A percentile compares a stretch with the other conserved stretches of the same genome.
These are phyloP conservation scores for Olyra latifolia DNA, from an alignment of 176 grass and related monocot species.

Conservation along the genomic window DNA sequence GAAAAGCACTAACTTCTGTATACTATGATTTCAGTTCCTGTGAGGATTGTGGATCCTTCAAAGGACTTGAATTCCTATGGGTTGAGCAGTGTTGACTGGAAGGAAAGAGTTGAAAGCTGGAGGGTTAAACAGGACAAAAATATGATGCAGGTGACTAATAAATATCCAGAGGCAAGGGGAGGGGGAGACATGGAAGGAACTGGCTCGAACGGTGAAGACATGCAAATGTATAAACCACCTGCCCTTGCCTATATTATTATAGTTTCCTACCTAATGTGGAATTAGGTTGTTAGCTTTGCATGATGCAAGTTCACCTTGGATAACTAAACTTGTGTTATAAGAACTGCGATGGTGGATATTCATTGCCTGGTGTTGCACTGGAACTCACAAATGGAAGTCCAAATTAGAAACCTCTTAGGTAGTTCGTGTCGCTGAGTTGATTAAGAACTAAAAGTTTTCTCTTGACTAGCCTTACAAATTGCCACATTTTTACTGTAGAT, in stretches of 20 bases:
- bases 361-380: not conserved
- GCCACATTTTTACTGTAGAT: not conserved
- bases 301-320: not conserved
- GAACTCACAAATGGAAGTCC: not conserved
- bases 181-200: constrained; percentile 96
- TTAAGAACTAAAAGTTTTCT: not conserved
- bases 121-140: constrained; percentile 96
- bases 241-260: not conserved
- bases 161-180: constrained; percentile 85
- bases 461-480: not conserved
- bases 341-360: not conserved
- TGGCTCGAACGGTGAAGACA: constrained; percentile 99
- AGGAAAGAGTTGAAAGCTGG: constrained; percentile 99
- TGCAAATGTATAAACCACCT: constrained; percentile 72
- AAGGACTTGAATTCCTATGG: constrained; percentile 99
- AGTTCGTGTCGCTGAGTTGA: constrained; percentile 2
- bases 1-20: constrained; percentile 25
- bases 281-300: constrained; percentile 21
- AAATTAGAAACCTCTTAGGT: not conserved
- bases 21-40: constrained; percentile 78
- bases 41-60: constrained; percentile 97
- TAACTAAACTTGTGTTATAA: not conserved
- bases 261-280: not conserved
- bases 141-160: constrained; percentile 86
- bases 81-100: constrained; percentile 92